Percentiles rank a stretch among this genome's conserved stretches.
Conservation (phyloP, 2,329 filamentous ascomycete species). For the Diaporthe amygdali region DNA sequence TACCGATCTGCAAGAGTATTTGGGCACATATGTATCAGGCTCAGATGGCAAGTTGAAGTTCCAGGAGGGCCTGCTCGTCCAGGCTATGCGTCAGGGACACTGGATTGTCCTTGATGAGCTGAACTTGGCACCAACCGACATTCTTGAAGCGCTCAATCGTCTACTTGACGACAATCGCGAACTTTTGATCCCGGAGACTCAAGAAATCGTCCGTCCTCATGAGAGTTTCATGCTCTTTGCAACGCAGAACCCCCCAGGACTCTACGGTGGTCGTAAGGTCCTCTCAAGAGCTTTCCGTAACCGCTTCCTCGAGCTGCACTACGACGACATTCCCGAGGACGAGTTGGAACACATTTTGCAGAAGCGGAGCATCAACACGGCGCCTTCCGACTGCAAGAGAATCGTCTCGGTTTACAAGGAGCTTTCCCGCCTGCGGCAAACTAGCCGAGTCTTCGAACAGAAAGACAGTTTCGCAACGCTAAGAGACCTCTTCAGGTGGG, state of each 20-base stretch:
- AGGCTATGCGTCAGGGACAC: constrained; percentile 88
- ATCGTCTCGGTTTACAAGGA: constrained; percentile 96
- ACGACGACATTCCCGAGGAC: constrained; percentile 95
- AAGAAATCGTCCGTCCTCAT: constrained; percentile 90
- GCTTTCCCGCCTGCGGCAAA: constrained; percentile 86
- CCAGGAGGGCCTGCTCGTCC: constrained; percentile 91
- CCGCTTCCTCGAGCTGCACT: constrained; percentile 94
- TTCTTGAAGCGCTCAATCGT: constrained; percentile 93
- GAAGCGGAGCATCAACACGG: constrained; percentile 82
- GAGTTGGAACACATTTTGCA: constrained; percentile 93
- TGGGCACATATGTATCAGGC: constrained; percentile 91
- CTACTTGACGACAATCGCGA: constrained; percentile 96
- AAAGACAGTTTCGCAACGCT: constrained; percentile 97
- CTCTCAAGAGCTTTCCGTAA: constrained; percentile 96
- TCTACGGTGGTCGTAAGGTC: constrained; percentile 94
- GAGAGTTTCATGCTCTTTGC: constrained; percentile 98
- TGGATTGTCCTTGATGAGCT: constrained; percentile 99
- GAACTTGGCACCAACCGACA: constrained; percentile 95
- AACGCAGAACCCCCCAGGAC: constrained; percentile 93
- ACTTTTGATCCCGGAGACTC: constrained; percentile 93
- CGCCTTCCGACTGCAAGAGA: constrained; percentile 86
- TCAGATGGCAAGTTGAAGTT: constrained; percentile 85
- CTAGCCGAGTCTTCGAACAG: constrained; percentile 90
- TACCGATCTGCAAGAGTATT: constrained; percentile 95
- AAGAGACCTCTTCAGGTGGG: constrained; percentile 95